These are phyloP conservation scores for Aotearoamyces nothofagi DNA, from an alignment of 2,329 filamentous ascomycete genomes.

Conservation along the genomic window DNA sequence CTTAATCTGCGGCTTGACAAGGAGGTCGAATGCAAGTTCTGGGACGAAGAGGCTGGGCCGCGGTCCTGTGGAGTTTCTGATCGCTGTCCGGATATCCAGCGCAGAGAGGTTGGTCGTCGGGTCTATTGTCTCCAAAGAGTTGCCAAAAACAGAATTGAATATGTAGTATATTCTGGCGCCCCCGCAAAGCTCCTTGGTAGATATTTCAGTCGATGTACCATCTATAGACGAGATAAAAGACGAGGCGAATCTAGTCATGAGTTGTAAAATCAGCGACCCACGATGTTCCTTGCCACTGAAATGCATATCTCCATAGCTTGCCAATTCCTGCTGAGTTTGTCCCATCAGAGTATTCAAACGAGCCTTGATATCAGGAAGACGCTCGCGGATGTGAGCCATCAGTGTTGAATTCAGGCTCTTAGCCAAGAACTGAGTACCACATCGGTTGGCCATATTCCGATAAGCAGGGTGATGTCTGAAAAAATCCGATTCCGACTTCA, in stretches of 20 bases:
- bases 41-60: constrained; percentile 93
- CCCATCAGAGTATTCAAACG: constrained; percentile 97
- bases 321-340: constrained; percentile 97
- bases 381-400: constrained; percentile 91
- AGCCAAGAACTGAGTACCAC: constrained; percentile 85
- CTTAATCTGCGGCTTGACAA: constrained; percentile 98
- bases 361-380: constrained; percentile 94
- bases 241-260: constrained; percentile 96
- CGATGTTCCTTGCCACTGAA: constrained; percentile 96
- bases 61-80: constrained; percentile 93
- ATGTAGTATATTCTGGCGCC: constrained; percentile 97
- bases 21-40: constrained; percentile 90
- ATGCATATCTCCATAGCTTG: constrained; percentile 94
- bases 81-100: constrained; percentile 89
- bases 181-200: constrained; percentile 92
- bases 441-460: constrained; percentile 84
- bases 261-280: constrained; percentile 83
- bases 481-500: constrained; percentile 83
- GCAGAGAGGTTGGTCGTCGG: constrained; percentile 91
- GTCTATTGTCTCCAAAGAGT: constrained; percentile 89
- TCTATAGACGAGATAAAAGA: constrained; percentile 98
- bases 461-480: constrained; percentile 97
- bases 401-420: constrained; percentile 91
- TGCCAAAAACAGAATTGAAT: constrained; percentile 97
- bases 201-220: constrained; percentile 95